Evolutionary conservation across 73 alveolate species (phyloP), one percentile per base, ranked within the genome.

Genomic region (Halteria grandinella): DNA sequence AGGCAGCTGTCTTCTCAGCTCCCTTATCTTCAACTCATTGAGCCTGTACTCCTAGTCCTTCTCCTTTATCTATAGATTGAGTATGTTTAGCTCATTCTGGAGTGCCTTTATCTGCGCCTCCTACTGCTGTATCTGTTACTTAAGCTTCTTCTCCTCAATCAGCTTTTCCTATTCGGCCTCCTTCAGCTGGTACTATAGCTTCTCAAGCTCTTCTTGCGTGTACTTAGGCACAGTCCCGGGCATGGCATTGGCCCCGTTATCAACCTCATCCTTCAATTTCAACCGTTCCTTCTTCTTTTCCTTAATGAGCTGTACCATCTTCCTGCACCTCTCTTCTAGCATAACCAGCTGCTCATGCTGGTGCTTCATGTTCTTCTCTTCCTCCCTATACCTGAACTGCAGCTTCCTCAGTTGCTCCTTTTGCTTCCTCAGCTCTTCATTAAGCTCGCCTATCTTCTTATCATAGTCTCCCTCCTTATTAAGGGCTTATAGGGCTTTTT

Each of bases 381-480:
- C 93, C 27, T 85, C 86, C 44, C 89, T 75, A 31, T 85, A 79
- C 64, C 77, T 69, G 55, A 36, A 66, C 50, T 85, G 77, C 8
- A 85, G 72, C 31, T 49, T 55, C 37, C 89, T 60, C 5, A 76
- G 62, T 50, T 76, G 79, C 37, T 85, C 93, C 52, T 85, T 85
- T 18, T 84, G 69, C 66, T 62, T 77, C 50, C 74, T 75, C 17
- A 85, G 82, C 69, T 85, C 93, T 20, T 66, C 86, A 24, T 45
- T 76, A 6, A 85, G 72, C 51, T 85, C 88, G 18, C 40, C 32
- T 0, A 85, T 85, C 51, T 85, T 85, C 28, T 62, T 51, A 54
- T 83, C 92, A 50, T 73, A 74, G 34, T 74, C 92, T 15, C 85
- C 85, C 40, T 83, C 92, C 49, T 62, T 72, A 20, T 83, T 83